A percentile compares a stretch with the other conserved stretches of the same genome.
These are phyloP conservation scores for Fusarium graminum DNA, from an alignment of 2,329 filamentous ascomycete species.

Conservation along the genomic window DNA sequence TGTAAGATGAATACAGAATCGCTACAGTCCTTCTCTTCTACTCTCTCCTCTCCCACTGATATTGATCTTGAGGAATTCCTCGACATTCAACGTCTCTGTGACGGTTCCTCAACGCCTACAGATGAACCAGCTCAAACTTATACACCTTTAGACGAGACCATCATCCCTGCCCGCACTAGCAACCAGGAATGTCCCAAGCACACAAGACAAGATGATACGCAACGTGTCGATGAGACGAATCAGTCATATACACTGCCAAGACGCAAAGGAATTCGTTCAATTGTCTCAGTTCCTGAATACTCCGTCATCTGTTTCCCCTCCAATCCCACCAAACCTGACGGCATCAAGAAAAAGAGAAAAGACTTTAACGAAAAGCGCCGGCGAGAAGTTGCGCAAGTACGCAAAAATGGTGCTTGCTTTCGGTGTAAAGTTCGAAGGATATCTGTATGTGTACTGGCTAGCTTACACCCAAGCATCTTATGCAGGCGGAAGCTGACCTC, in stretches of 20 bases:
- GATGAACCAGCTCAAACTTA: constrained; percentile 24
- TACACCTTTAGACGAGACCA: constrained; percentile 26
- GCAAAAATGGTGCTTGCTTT: constrained; percentile 48
- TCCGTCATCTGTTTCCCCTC: constrained; percentile 49
- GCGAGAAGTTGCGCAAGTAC: constrained; percentile 47
- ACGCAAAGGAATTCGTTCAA: constrained; percentile 17
- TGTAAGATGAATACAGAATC: constrained; percentile 14
- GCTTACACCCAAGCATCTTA: constrained; percentile 2
- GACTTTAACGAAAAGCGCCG: constrained; percentile 48
- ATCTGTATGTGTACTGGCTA: constrained; percentile 39
- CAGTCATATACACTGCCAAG: constrained; percentile 1
- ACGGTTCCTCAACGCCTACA: constrained; percentile 29
- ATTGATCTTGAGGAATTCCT: constrained; percentile 46
- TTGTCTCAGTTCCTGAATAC: constrained; percentile 35
- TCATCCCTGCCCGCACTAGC: constrained; percentile 23
- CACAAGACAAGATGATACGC: constrained; percentile 8
- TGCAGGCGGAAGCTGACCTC: constrained; percentile 24
- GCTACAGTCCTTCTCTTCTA: neutral
- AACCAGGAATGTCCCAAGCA: constrained; percentile 9
- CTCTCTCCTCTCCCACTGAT: constrained; percentile 4
- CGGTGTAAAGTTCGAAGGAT: constrained; percentile 48
- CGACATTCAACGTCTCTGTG: constrained; percentile 44
- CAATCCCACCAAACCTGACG: constrained; percentile 45
- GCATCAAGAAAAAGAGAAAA: constrained; percentile 48
- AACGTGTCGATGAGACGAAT: constrained; percentile 1